Percentiles rank a stretch among this genome's conserved stretches.
Conservation (phyloP, 1,139 yeast genomes). For the Zygosaccharomyces pseudobailii region DNA sequence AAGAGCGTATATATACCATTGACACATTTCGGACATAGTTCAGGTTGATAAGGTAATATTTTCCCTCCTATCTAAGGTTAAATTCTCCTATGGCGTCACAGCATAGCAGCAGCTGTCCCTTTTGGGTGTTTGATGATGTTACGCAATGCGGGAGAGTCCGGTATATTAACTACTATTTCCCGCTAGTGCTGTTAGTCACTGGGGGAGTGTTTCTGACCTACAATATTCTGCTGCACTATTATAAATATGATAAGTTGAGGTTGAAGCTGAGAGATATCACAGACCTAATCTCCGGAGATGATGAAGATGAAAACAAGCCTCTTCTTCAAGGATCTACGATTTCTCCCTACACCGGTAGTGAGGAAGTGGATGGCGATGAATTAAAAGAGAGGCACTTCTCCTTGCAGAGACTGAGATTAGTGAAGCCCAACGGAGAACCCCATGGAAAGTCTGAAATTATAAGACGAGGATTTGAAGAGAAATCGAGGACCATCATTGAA, state of each 20-base stretch:
- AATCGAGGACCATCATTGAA: constrained; percentile 18
- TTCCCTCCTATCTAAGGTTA: neutral
- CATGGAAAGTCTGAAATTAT: constrained; percentile 22
- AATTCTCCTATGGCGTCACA: neutral
- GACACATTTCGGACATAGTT: neutral
- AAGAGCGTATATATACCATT: neutral
- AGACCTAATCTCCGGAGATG: constrained; percentile 13
- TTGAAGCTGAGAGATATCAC: constrained; percentile 11
- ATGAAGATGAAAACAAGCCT: constrained; percentile 17
- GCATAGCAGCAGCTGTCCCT: constrained; percentile 11
- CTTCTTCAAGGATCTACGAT: constrained; percentile 8
- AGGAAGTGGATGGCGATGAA: constrained; percentile 8
- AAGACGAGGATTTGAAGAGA: constrained; percentile 17
- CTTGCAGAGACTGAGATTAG: constrained; percentile 18
- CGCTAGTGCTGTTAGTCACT: constrained; percentile 11
- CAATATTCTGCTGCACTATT: constrained; percentile 10
- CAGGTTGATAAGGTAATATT: neutral
- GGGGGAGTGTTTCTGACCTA: constrained; percentile 8
- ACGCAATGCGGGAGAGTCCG: constrained; percentile 23
- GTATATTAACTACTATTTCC: constrained; percentile 19
- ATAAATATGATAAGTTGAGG: constrained; percentile 9
- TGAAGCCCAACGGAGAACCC: constrained; percentile 19
- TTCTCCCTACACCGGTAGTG: constrained; percentile 1
- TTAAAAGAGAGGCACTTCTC: constrained; percentile 25
- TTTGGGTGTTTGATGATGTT: constrained; percentile 26